Conservation (phyloP, 305 asterid species). For the Solanum hybrid region DNA sequence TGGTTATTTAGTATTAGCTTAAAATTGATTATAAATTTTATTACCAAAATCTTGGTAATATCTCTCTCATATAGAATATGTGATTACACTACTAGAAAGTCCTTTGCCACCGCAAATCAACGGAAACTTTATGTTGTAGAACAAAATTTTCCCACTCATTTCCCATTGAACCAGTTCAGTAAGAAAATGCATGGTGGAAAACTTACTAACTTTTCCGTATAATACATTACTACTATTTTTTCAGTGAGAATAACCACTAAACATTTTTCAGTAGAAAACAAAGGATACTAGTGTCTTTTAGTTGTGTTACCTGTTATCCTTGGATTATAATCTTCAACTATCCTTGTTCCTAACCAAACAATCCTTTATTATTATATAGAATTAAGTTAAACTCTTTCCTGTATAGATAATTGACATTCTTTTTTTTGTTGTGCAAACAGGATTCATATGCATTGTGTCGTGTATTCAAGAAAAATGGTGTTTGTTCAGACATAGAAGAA, state of each 20-base stretch:
- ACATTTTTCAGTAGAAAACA: background rate
- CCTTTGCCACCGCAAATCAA: background rate
- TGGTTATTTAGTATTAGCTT: background rate
- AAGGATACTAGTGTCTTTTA: background rate
- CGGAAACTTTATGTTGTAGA: no score
- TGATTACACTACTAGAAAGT: background rate
- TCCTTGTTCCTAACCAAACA: background rate
- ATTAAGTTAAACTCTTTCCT: background rate
- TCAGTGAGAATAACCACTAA: background rate
- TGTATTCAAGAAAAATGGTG: conserved; percentile 89
- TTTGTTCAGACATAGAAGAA: conserved; percentile 69
- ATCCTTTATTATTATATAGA: background rate
- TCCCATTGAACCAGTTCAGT: background rate
- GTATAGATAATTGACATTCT: background rate
- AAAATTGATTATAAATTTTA: background rate
- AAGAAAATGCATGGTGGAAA: background rate
- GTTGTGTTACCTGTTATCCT: background rate
- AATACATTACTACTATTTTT: background rate
- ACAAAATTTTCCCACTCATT: background rate
- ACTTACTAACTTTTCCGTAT: background rate
- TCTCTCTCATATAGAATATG: background rate
- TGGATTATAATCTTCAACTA: background rate
- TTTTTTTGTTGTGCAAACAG: conserved; percentile 26
- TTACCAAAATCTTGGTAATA: background rate
- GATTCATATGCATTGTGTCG: conserved; percentile 92